Conservation (phyloP, 805 yeast genomes). For the Kurtzmaniella fragi region DNA sequence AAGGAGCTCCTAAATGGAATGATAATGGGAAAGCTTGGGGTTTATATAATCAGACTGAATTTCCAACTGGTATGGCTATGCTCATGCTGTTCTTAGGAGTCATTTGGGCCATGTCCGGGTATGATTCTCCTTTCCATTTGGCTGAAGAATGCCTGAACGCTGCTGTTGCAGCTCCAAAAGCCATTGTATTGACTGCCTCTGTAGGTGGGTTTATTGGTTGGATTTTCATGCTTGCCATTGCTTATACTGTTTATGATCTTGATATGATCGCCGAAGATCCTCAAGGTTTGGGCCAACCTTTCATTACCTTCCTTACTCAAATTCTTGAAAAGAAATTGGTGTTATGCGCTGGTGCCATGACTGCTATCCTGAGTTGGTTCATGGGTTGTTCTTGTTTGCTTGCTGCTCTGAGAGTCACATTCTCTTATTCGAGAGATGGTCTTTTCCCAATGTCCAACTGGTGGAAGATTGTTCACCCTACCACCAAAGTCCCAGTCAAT, state of each 20-base stretch:
- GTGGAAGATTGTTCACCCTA: constrained; percentile 46
- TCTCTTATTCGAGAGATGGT: constrained; percentile 64
- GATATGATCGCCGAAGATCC: constrained; percentile 42
- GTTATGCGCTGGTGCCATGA: constrained; percentile 31
- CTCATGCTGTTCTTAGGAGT: constrained; percentile 57
- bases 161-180: constrained; percentile 58
- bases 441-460: constrained; percentile 53
- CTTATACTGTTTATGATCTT: constrained; percentile 54
- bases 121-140: constrained; percentile 69
- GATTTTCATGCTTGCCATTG: constrained; percentile 53
- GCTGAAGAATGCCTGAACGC: constrained; percentile 72
- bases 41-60: constrained; percentile 53
- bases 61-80: constrained; percentile 58
- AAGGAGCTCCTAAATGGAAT: constrained; percentile 45
- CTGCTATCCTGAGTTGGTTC: constrained; percentile 35
- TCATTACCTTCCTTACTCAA: constrained; percentile 50
- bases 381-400: constrained; percentile 47
- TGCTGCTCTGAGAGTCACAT: constrained; percentile 63
- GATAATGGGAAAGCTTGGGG: constrained; percentile 48
- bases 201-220: constrained; percentile 55
- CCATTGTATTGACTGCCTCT: constrained; percentile 54
- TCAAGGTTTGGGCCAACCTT: constrained; percentile 53
- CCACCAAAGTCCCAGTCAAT: constrained; percentile 57
- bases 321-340: constrained; percentile 36
- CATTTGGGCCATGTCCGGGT: constrained; percentile 71